Base-by-base conservation (phyloP, 164 flowering plant species). In the Stephania cephalantha region DNA sequence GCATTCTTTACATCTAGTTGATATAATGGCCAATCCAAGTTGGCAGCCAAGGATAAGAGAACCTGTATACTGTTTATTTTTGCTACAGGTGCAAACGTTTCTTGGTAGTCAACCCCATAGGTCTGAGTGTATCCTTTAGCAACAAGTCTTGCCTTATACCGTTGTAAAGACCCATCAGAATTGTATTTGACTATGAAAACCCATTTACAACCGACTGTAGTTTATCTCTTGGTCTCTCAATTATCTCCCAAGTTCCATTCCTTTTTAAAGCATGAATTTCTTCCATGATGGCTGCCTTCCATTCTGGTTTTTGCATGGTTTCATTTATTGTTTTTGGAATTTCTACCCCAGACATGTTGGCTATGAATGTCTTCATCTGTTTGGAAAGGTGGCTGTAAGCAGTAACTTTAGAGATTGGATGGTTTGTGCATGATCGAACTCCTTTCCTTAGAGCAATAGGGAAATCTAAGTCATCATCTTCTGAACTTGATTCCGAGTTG, bases 101-200 rank as follows among this genome's bases (percentile, higher is more conserved):
- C 63, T 50, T 17, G 29, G 12, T 71, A 71, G 50, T 71, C 73
- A 46, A 71, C 31, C 30, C 61, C n/a, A n/a, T 71, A 69, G 45
- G 71, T 69, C 18, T 42, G n/a, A 10, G 45, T 30, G 11, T 11
- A 69, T 5, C 71, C 71, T 18, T 69, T 69, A 7, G 71, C 71
- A n/a, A 69, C 71, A 6, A 69, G 46, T 6, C 50, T 1, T 1
- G 73, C 35, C 20, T 71, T 71, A 18, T 71, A 50, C 15, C 35
- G 1, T 18, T 45, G 25, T 11, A 71, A 6, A 2, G 25, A n/a
- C 4, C 61, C 73, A 48, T 71, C 73, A 18, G 35, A 12, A 7
- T 71, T 71, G 20, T 20, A 2, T 9, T 48, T 48, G 22, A 71
- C 20, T 7, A 44, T 68, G 30, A 31, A 68, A 9, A 68, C 46